A percentile compares a stretch with the other conserved stretches of the same genome.
Conservation (phyloP, 495 filamentous ascomycete genomes). For the Melanomma pulvis-pyrius region DNA sequence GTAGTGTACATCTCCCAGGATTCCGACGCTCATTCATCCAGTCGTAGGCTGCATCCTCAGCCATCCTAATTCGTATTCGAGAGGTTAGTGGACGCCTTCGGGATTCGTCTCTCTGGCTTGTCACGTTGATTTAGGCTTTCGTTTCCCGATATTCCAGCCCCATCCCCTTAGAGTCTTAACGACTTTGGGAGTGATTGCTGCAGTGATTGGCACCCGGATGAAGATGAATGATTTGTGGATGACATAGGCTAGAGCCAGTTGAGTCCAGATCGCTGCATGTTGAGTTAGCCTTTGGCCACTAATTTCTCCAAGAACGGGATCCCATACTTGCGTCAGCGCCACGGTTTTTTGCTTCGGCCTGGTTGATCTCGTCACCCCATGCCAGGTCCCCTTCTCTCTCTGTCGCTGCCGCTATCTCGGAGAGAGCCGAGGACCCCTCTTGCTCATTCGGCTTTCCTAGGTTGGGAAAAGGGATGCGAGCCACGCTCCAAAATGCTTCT, state of each 20-base stretch:
- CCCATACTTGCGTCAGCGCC: constrained; percentile 60
- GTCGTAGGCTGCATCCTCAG: too few relatives aligned
- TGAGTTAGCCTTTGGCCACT: neutral
- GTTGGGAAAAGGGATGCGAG: constrained; percentile 53
- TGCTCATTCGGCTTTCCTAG: constrained; percentile 27
- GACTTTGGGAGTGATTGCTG: constrained; percentile 82
- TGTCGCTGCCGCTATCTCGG: constrained; percentile 41
- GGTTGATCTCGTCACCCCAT: constrained; percentile 48
- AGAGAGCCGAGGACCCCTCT: constrained; percentile 15
- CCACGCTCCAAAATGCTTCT: constrained; percentile 47
- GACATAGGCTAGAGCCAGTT: constrained; percentile 91
- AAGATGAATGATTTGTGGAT: constrained; percentile 98
- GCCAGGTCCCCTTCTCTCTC: neutral
- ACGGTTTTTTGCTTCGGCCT: constrained; percentile 37
- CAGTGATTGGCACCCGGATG: constrained; percentile 84
- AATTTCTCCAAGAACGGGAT: constrained; percentile 1
- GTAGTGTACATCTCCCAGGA: neutral
- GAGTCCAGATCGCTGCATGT: constrained; percentile 72
- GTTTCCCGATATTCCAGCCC: constrained; percentile 77
- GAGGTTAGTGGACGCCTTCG: neutral
- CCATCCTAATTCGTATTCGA: neutral
- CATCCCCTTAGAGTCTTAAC: constrained; percentile 81
- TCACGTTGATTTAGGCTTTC: constrained; percentile 51
- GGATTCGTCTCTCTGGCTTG: neutral
- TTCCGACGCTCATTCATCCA: neutral